Evolutionary conservation across 176 grass and related monocot species (phyloP).

Genomic region (Avena sativa): DNA sequence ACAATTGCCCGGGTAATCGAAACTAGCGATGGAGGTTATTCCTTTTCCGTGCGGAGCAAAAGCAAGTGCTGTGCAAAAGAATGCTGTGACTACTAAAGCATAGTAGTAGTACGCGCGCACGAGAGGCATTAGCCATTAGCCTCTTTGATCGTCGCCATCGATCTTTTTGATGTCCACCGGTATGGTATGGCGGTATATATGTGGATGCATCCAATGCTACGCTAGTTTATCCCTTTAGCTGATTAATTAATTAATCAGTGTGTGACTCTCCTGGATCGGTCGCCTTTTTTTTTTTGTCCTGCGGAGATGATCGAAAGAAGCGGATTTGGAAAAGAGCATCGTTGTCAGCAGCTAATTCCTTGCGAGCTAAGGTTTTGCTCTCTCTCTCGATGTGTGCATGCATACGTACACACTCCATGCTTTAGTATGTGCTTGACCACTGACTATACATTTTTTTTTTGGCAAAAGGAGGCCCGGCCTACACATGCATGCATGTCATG

Average conservation of each 20-base stretch:
- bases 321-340: slow-evolving; percentile 43
- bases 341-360: slow-evolving; percentile 51
- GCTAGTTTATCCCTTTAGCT: neutral
- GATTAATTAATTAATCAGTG: neutral
- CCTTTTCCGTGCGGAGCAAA: slow-evolving; percentile 36
- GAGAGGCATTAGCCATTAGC: slow-evolving; percentile 28
- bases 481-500: too few relatives aligned
- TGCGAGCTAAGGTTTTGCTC: slow-evolving; percentile 57
- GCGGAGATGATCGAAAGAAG: slow-evolving; percentile 23
- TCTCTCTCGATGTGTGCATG: neutral
- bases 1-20: slow-evolving; percentile 23
- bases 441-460: too few relatives aligned
- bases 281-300: neutral
- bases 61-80: slow-evolving; percentile 31
- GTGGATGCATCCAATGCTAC: slow-evolving; percentile 53
- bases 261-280: slow-evolving; percentile 9
- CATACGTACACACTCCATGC: neutral
- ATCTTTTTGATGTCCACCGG: slow-evolving; percentile 37
- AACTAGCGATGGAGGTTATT: neutral
- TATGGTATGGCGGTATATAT: neutral
- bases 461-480: too few relatives aligned
- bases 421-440: neutral
- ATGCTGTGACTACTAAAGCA: slow-evolving; percentile 41
- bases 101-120: neutral
- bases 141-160: slow-evolving; percentile 9